These are phyloP conservation scores for Aspergillus texensis DNA, from an alignment of 2,329 filamentous ascomycete species.

Conservation along the genomic window DNA sequence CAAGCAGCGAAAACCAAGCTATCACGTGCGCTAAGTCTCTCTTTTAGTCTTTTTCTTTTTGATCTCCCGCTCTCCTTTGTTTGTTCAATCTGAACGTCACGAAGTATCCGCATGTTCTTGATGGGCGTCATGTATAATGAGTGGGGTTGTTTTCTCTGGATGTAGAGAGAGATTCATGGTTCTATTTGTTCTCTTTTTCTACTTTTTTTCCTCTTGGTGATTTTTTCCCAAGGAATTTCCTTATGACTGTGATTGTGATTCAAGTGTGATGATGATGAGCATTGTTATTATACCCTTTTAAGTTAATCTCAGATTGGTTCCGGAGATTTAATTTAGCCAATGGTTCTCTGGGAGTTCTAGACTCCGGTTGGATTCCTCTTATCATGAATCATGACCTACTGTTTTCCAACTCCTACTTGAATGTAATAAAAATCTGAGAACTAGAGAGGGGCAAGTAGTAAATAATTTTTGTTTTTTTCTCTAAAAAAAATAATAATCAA, in stretches of 20 bases:
- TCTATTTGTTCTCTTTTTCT: not conserved
- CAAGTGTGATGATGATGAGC: not conserved
- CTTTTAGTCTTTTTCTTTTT: constrained; percentile 1
- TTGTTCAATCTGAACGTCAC: constrained; percentile 1
- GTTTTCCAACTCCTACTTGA: not conserved
- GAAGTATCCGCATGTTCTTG: not conserved
- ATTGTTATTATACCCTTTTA: constrained; percentile 2
- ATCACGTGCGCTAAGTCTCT: constrained; percentile 52
- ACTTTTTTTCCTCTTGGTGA: not conserved
- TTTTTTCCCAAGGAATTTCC: not conserved
- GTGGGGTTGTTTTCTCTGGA: not conserved
- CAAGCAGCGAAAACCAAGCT: constrained; percentile 81
- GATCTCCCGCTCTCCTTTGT: constrained; percentile 17
- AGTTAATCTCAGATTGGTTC: constrained; percentile 1
- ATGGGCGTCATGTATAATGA: not conserved
- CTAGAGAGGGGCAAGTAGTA: no score
- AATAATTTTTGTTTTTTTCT: no score
- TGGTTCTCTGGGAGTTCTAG: not conserved
- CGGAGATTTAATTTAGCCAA: constrained; percentile 10
- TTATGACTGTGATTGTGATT: constrained; percentile 9
- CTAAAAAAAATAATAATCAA: no score
- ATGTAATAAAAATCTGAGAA: no score
- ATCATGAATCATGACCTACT: not conserved
- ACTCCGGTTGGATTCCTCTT: not conserved
- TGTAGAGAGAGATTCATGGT: not conserved